Percentiles rank a stretch among this genome's conserved stretches.
Conservation (phyloP, 1,284 basidiomycete genomes). For the Ustilago esculenta region DNA sequence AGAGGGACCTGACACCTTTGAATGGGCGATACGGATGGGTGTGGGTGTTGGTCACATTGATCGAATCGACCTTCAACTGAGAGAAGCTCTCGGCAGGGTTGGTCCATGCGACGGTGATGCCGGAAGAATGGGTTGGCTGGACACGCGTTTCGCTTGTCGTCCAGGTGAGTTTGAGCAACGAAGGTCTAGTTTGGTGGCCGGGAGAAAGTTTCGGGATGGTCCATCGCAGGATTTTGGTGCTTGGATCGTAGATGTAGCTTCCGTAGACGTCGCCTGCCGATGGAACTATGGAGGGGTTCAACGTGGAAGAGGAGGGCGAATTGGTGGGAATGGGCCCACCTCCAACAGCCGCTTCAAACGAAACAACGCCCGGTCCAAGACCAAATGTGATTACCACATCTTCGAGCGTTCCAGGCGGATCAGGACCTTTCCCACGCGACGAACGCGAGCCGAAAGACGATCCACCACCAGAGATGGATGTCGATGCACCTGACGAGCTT, state of each 20-base stretch:
- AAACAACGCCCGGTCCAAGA: conserved; percentile 47
- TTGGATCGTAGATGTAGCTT: conserved; percentile 51
- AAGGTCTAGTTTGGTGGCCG: conserved; percentile 7
- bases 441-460: conserved; percentile 1
- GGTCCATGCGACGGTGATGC: conserved; percentile 77
- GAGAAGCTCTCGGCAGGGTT: conserved; percentile 80
- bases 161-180: conserved; percentile 43
- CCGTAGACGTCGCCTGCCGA: conserved; percentile 28
- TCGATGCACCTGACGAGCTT: not conserved
- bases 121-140: conserved; percentile 73
- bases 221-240: conserved; percentile 47
- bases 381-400: conserved; percentile 51
- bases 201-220: conserved; percentile 32
- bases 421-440: conserved; percentile 6
- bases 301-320: not conserved
- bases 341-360: conserved; percentile 47
- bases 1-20: conserved; percentile 72
- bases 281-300: conserved; percentile 5
- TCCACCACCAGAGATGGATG: conserved; percentile 5
- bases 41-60: conserved; percentile 75
- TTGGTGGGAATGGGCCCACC: conserved; percentile 15
- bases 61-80: conserved; percentile 81
- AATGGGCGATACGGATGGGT: conserved; percentile 71
- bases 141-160: conserved; percentile 15
- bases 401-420: conserved; percentile 28